Base-by-base conservation (phyloP, 129 eudicot species). In the Flaveria sonorensis region DNA sequence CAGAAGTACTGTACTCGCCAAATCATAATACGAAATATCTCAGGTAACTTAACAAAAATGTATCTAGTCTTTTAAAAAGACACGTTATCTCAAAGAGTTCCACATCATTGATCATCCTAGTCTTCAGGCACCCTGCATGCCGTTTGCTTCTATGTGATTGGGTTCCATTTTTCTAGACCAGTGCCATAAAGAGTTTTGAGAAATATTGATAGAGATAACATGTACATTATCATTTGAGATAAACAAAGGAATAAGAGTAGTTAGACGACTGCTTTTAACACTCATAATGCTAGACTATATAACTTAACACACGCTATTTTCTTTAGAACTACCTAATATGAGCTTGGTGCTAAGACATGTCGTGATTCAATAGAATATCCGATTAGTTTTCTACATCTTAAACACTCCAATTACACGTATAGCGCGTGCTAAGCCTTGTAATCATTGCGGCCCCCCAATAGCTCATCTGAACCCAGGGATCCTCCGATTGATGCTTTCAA, bases 121-220 rank as follows among this genome's bases (percentile, higher is more conserved):
- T 65, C 81, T 67, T 71, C 50, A 19, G 68, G 69, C 15, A 55
- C 23, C 75, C 66, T 7, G 66, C 15, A 51, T 28, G 69, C 75
- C 72, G 60, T 65, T 53, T 13, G 42, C 72, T 75, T 72, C 23
- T 74, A 21, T 60, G 24, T 68, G 70, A 30, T 46, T 64, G 19
- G 59, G 51, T 51, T 57, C 28, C 48, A 70, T 75, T 52, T 56
- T 81, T 21, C 76, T 57, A 50, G 66, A 72, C 45, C 74, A 50
- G 43, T 63, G 45, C 47, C 72, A 48, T 50, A 19, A 39, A 61
- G 9, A 43, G 45, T 42, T 52, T 60, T 32, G 39, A 20, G 39
- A 72, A 70, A 61, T 32, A 42, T 28, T 60, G 62, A 48, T 61
- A 43, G 79, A 62, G 32, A 74, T 21, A 64, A 46, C 15, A 65